phyloP scores from a whole-genome alignment of 306 rosid species.

The Cercis canadensis region DNA sequence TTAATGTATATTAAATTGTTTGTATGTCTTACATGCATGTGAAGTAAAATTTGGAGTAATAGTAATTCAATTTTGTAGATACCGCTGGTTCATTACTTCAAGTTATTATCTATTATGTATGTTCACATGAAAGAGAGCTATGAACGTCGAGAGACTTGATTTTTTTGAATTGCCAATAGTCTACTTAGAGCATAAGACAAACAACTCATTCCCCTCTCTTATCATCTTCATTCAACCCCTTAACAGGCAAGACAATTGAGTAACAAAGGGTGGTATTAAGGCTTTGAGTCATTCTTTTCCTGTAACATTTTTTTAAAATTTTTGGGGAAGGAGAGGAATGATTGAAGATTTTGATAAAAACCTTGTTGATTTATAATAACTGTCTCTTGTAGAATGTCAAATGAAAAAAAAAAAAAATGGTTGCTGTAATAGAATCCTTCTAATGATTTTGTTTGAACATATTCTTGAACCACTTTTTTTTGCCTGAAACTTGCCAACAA shows the following conservation, averaged over 20 bases:
- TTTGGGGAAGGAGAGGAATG: background rate
- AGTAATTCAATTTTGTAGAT: background rate
- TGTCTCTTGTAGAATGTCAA: background rate
- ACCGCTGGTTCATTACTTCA: background rate
- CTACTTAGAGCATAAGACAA: background rate
- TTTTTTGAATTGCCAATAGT: background rate
- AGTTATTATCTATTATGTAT: background rate
- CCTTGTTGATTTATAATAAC: background rate
- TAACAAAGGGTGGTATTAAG: background rate
- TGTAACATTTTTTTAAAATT: background rate
- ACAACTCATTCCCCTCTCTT: no score
- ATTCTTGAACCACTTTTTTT: background rate
- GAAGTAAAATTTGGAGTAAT: background rate
- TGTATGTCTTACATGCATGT: background rate
- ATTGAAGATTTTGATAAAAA: background rate
- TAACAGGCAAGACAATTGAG: background rate
- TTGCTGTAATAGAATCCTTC: background rate
- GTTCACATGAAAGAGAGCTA: background rate
- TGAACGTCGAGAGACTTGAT: no score
- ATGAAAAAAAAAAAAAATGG: background rate
- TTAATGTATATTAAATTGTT: slow-evolving; percentile 8
- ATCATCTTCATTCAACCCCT: background rate
- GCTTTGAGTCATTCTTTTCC: background rate
- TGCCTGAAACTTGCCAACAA: background rate
- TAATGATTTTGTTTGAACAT: slow-evolving; percentile 1